Evolutionary conservation across 1,139 yeast genomes (phyloP).

Genomic region (Sugiyamaella grinbergsii): DNA sequence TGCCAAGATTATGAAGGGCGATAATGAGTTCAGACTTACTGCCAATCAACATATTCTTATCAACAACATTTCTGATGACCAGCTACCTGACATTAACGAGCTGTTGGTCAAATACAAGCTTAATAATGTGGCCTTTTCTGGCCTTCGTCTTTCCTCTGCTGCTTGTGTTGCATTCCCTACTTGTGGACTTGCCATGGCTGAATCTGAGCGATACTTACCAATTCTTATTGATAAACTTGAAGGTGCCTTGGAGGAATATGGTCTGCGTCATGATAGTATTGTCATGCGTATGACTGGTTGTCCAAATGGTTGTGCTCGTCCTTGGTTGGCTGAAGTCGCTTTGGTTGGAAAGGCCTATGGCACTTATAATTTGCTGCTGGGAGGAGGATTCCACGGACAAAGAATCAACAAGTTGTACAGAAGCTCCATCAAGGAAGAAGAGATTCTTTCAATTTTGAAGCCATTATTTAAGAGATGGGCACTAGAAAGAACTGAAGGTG

Average conservation of each 20-base stretch:
- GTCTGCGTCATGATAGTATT: constrained; percentile 89
- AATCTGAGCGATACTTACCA: constrained; percentile 93
- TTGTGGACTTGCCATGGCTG: constrained; percentile 99
- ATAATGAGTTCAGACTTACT: constrained; percentile 88
- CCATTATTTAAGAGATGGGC: constrained; percentile 96
- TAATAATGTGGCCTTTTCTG: constrained; percentile 82
- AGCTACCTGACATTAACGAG: constrained; percentile 61
- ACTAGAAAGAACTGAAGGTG: constrained; percentile 83
- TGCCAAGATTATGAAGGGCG: constrained; percentile 63
- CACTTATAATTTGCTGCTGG: constrained; percentile 90
- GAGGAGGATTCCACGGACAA: constrained; percentile 96
- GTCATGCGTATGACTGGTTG: constrained; percentile 99
- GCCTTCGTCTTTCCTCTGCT: constrained; percentile 84
- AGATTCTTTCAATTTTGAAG: constrained; percentile 71
- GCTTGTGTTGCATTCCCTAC: constrained; percentile 99
- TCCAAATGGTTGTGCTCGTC: constrained; percentile 98
- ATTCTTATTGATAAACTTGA: constrained; percentile 79
- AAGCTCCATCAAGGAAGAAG: constrained; percentile 88
- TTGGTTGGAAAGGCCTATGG: constrained; percentile 94
- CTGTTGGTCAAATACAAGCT: constrained; percentile 73
- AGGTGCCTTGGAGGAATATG: constrained; percentile 82
- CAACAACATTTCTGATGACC: constrained; percentile 70
- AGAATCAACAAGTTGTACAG: constrained; percentile 88
- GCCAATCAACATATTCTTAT: constrained; percentile 93
- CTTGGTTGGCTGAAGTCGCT: constrained; percentile 97